Evolutionary conservation across 805 yeast species (phyloP).

Genomic region (Torulaspora maleeae): DNA sequence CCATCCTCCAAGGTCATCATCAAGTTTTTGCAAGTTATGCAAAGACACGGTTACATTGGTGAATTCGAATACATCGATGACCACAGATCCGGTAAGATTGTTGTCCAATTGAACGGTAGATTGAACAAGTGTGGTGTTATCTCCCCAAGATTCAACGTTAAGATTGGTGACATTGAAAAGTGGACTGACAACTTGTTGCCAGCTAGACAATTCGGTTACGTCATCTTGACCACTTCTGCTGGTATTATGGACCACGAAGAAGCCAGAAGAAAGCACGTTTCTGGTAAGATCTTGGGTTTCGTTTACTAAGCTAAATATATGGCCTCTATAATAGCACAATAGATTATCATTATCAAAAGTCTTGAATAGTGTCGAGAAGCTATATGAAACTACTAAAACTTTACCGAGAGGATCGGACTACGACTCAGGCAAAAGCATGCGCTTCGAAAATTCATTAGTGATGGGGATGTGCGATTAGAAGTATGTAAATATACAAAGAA

Average conservation of each 20-base stretch:
- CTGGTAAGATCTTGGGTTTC: slow-evolving; percentile 98
- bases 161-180: slow-evolving; percentile 91
- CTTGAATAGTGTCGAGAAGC: too few species aligned
- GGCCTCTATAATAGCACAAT: slow-evolving; percentile 3
- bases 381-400: too few species aligned
- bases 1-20: slow-evolving; percentile 98
- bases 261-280: slow-evolving; percentile 99
- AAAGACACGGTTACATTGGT: slow-evolving; percentile 98
- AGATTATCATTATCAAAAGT: not conserved
- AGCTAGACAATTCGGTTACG: slow-evolving; percentile 98
- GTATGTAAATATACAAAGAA: slow-evolving; percentile 2
- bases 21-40: slow-evolving; percentile 95
- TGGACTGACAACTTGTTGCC: slow-evolving; percentile 98
- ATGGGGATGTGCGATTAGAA: slow-evolving; percentile 1
- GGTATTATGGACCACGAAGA: slow-evolving; percentile 99
- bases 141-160: slow-evolving; percentile 97
- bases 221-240: slow-evolving; percentile 96
- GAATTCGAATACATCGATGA: slow-evolving; percentile 98
- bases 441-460: not conserved
- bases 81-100: slow-evolving; percentile 98
- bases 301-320: slow-evolving; percentile 60
- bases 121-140: slow-evolving; percentile 98
- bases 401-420: too few species aligned
- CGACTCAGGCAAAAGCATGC: too few species aligned
- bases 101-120: slow-evolving; percentile 95